phyloP scores from a whole-genome alignment of 495 filamentous ascomycete species.

The Aspergillus ellipticus region DNA sequence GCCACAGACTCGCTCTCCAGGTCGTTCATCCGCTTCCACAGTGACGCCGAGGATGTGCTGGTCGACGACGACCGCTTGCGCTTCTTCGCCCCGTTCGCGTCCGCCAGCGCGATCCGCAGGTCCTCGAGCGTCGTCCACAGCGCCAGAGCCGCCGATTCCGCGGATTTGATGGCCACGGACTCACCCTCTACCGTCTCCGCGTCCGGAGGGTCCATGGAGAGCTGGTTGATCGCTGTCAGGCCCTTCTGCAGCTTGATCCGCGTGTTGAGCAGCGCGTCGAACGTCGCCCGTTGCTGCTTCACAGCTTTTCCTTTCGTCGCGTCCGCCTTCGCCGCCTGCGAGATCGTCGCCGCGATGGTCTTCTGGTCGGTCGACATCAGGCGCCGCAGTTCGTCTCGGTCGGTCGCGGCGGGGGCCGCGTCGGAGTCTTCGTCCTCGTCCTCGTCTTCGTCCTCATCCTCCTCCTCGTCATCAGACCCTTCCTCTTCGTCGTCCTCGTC shows the following conservation, averaged over 20 bases:
- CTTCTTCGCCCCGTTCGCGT: slow-evolving; percentile 53
- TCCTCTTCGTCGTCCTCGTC: slow-evolving; percentile 42
- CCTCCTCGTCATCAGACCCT: slow-evolving; percentile 31
- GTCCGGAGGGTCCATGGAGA: slow-evolving; percentile 35
- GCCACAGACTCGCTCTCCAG: slow-evolving; percentile 52
- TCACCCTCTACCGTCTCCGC: slow-evolving; percentile 34
- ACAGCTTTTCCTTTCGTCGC: slow-evolving; percentile 81
- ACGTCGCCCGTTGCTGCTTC: slow-evolving; percentile 74
- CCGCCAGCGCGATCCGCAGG: slow-evolving; percentile 59
- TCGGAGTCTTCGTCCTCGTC: slow-evolving; percentile 30
- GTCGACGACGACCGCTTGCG: slow-evolving; percentile 51
- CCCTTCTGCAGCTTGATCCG: slow-evolving; percentile 91
- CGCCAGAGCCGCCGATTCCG: slow-evolving; percentile 81
- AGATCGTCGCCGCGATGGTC: slow-evolving; percentile 62
- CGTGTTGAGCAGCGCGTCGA: slow-evolving; percentile 81
- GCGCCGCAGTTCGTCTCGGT: slow-evolving; percentile 58
- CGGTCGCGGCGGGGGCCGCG: slow-evolving; percentile 28
- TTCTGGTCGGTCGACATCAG: slow-evolving; percentile 72
- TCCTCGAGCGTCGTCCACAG: slow-evolving; percentile 81
- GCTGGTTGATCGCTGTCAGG: slow-evolving; percentile 73
- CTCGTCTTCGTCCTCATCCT: slow-evolving; percentile 31
- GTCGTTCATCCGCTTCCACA: slow-evolving; percentile 71
- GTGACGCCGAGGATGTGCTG: slow-evolving; percentile 47
- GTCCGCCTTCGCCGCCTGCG: slow-evolving; percentile 72
- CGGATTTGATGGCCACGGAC: slow-evolving; percentile 58